Evolutionary conservation across 805 yeast genomes (phyloP), one percentile per base, ranked within the genome.

Genomic region (Zygosaccharomyces bisporus): DNA sequence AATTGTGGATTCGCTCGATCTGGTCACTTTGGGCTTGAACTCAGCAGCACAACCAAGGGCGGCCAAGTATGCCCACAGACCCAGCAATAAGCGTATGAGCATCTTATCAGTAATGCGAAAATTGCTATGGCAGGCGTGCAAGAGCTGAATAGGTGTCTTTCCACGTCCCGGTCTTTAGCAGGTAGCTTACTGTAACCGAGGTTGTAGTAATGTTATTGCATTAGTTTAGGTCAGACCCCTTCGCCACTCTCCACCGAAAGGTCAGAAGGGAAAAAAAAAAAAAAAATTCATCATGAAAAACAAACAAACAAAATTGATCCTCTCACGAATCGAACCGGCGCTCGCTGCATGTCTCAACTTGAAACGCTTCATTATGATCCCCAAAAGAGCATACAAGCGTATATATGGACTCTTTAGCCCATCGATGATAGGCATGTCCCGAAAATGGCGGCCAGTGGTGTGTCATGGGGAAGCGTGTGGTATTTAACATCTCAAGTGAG

Each of bases 401-500:
- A 27, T 27, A 27, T 27, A 27, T 27, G 31, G 25, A 21, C 25
- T 21, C 9, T 6, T 6, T n/a, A 14, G 31, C 13, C 13, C 30
- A 6, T 6, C 25, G 9, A 21, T 21, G 25, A 6, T 6, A 21
- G 9, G 8, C 25, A 6, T 21, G 25, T 6, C 9, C 25, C 8
- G 25, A 6, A 21, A 6, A 21, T 21, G 6, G 9, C 9, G 25
- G 25, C 16, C 31, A 19, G 14, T 4, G 9, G 19, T n/a, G 12
- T n/a, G 34, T 21, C 20, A 56, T 76, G 80, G 66, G 64, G 43
- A 72, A 77, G 44, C 68, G 68, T 45, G 71, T 77, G 41, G 69
- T 79, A 2, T 91, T 91, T 73, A 87, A 88, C 63, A 91, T 91
- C 20, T 81, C 90, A 21, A 86, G 84, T 49, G 89, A 86, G 58